Evolutionary conservation across 176 grass and related monocot genomes (phyloP).

Genomic region (Aegilops umbellulata): DNA sequence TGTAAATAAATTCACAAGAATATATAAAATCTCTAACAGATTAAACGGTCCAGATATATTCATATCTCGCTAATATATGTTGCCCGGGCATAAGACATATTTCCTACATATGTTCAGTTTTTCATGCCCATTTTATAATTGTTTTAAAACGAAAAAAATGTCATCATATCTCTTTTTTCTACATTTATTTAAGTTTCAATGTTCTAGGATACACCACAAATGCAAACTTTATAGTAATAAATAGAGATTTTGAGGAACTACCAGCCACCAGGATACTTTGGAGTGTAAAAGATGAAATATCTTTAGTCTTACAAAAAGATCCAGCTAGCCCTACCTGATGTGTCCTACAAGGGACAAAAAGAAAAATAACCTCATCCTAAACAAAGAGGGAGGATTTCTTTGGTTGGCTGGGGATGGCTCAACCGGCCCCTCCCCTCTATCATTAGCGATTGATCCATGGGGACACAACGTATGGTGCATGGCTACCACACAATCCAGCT

Average conservation of each 20-base stretch:
- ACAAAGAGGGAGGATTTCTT: constrained; percentile 18
- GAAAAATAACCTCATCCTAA: constrained; percentile 45
- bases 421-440: constrained; percentile 33
- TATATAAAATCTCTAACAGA: background rate
- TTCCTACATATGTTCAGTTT: no score
- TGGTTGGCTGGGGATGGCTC: constrained; percentile 48
- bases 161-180: no score
- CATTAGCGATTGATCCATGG: constrained; percentile 54
- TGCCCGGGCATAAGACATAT: no score
- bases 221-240: no score
- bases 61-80: background rate
- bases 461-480: constrained; percentile 45
- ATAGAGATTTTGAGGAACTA: background rate
- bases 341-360: background rate
- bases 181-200: no score
- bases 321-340: background rate
- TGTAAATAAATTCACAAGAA: no score
- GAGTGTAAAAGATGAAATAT: constrained; percentile 30
- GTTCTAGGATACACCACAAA: background rate
- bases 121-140: no score
- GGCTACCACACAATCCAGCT: constrained; percentile 31
- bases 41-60: background rate
- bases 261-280: constrained; percentile 19
- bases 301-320: constrained; percentile 26
- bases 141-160: no score